Conservation (phyloP, 495 filamentous ascomycete genomes). For the Penicillium subrubescens region DNA sequence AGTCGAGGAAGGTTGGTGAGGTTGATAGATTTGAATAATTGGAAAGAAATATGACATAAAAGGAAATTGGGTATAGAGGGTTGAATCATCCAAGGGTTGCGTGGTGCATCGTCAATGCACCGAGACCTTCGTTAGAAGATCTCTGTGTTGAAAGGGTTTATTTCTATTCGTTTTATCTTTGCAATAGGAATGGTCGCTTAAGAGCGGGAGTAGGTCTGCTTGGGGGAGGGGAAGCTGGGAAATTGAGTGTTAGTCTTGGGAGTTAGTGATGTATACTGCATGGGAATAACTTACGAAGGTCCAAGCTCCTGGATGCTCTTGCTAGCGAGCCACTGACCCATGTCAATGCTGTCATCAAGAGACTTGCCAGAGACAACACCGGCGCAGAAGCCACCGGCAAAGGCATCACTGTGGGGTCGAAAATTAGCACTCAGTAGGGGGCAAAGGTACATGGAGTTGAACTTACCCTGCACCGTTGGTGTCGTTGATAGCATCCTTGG, state of each 20-base stretch:
- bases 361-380: slow-evolving; percentile 83
- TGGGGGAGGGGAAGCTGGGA: slow-evolving; percentile 79
- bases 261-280: neutral
- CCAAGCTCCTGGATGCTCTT: slow-evolving; percentile 92
- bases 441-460: slow-evolving; percentile 3
- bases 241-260: slow-evolving; percentile 13
- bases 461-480: slow-evolving; percentile 90
- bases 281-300: slow-evolving; percentile 72
- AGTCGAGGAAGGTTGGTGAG: slow-evolving; percentile 29
- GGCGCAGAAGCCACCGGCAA: slow-evolving; percentile 90
- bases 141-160: slow-evolving; percentile 22
- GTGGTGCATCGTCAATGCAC: slow-evolving; percentile 24
- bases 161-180: slow-evolving; percentile 23
- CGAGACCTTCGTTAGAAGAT: slow-evolving; percentile 16
- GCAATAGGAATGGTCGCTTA: slow-evolving; percentile 23
- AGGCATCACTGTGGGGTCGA: slow-evolving; percentile 71
- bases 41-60: slow-evolving; percentile 9
- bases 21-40: slow-evolving; percentile 8
- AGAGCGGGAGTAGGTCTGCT: slow-evolving; percentile 67
- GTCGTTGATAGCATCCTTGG: slow-evolving; percentile 77
- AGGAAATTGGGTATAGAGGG: slow-evolving; percentile 49
- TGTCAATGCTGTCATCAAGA: slow-evolving; percentile 73
- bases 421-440: slow-evolving; percentile 15
- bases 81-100: slow-evolving; percentile 48
- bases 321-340: slow-evolving; percentile 93